phyloP scores from a whole-genome alignment of 1,139 yeast species.

The Geotrichum carabidarum region DNA sequence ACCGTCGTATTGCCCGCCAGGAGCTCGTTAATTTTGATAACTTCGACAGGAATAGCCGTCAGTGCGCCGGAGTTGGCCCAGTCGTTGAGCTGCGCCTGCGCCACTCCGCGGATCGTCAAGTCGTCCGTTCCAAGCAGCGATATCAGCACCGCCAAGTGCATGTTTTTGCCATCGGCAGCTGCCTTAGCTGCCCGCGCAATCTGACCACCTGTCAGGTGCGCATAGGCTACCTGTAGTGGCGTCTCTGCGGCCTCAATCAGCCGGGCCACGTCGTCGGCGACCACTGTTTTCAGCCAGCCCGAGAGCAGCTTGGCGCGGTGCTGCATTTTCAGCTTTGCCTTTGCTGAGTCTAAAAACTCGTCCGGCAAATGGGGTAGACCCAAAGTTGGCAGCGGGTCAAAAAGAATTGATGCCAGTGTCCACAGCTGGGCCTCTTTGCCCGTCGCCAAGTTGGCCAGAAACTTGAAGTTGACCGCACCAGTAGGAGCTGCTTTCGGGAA shows the following conservation, averaged over 20 bases:
- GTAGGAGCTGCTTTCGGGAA: constrained; percentile 24
- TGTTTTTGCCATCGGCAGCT: constrained; percentile 56
- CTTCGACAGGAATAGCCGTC: constrained; percentile 47
- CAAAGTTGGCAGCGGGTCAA: constrained; percentile 43
- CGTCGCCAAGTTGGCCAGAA: constrained; percentile 15
- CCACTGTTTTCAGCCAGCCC: constrained; percentile 54
- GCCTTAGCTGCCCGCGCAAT: constrained; percentile 55
- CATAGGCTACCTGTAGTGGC: constrained; percentile 49
- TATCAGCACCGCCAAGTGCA: constrained; percentile 66
- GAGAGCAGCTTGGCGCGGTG: constrained; percentile 47
- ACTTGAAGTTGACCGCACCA: constrained; percentile 21
- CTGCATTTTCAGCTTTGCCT: constrained; percentile 37
- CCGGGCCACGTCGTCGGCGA: constrained; percentile 44
- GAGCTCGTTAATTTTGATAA: constrained; percentile 58
- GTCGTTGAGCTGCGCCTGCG: constrained; percentile 55
- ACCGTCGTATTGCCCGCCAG: constrained; percentile 49
- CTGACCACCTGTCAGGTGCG: constrained; percentile 52
- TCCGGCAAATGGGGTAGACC: constrained; percentile 26
- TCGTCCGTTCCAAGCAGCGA: constrained; percentile 63
- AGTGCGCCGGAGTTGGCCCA: constrained; percentile 53
- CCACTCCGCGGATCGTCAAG: constrained; percentile 49
- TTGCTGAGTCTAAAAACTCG: constrained; percentile 30
- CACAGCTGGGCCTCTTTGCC: constrained; percentile 36
- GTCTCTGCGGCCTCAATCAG: constrained; percentile 30
- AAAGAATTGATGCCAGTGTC: constrained; percentile 54